Percentiles rank a stretch among this genome's conserved stretches.
Conservation (phyloP, 2,329 filamentous ascomycete species). For the Xylariaceae sp. region DNA sequence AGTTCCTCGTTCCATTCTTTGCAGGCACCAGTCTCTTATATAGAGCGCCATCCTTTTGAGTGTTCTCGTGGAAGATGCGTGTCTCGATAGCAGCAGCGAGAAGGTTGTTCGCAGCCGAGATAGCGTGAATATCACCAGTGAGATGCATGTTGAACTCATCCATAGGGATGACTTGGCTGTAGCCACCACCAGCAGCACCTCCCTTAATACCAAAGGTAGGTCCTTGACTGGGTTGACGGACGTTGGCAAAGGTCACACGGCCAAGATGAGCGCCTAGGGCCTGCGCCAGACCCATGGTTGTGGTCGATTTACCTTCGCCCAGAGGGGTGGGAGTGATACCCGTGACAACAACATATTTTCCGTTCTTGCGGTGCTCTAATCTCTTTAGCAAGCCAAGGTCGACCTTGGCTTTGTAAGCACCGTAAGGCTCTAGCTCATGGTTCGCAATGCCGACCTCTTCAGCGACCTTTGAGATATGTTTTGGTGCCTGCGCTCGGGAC, state of each 20-base stretch:
- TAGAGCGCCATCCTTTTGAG: constrained; percentile 84
- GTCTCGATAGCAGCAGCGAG: constrained; percentile 96
- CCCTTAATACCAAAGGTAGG: constrained; percentile 99
- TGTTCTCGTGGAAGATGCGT: constrained; percentile 96
- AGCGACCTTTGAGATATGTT: constrained; percentile 81
- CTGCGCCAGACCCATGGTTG: constrained; percentile 92
- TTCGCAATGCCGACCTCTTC: constrained; percentile 81
- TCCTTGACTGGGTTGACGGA: constrained; percentile 93
- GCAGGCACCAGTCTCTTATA: constrained; percentile 83
- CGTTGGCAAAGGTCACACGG: constrained; percentile 90
- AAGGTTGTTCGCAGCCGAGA: constrained; percentile 95
- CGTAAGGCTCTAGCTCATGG: constrained; percentile 93
- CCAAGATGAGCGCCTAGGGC: constrained; percentile 86
- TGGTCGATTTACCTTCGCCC: constrained; percentile 97
- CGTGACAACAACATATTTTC: constrained; percentile 87
- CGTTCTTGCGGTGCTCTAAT: constrained; percentile 81
- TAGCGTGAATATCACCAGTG: constrained; percentile 96
- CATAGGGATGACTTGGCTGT: constrained; percentile 99
- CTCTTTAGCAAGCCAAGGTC: constrained; percentile 79
- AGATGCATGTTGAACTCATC: constrained; percentile 98
- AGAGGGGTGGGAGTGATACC: constrained; percentile 96
- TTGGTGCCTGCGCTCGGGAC: constrained; percentile 86
- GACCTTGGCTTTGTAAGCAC: constrained; percentile 94
- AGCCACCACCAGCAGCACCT: constrained; percentile 92
- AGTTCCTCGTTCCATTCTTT: constrained; percentile 86